Evolutionary conservation across 2,329 filamentous ascomycete species (phyloP).

Genomic region (Colletotrichum coccodes): DNA sequence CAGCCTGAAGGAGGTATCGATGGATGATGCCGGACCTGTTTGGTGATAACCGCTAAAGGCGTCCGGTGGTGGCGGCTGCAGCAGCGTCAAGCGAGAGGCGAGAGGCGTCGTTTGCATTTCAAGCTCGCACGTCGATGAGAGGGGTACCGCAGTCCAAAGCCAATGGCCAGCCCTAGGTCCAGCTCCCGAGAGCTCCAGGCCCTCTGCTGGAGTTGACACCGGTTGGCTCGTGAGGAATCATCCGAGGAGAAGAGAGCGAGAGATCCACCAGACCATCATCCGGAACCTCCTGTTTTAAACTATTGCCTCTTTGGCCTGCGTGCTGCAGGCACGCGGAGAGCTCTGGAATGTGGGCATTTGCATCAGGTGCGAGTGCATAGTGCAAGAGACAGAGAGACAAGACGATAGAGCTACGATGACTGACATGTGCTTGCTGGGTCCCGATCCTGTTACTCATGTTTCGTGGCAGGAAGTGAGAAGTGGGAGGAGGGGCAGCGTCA

Average conservation of each 20-base stretch:
- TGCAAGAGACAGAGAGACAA: not conserved
- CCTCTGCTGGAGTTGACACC: not conserved
- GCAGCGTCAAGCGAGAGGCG: conserved; percentile 27
- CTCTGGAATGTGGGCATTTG: conserved; percentile 24
- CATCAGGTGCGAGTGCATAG: conserved; percentile 5
- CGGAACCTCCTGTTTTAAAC: conserved; percentile 31
- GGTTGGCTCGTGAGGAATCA: not conserved
- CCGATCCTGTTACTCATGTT: not conserved
- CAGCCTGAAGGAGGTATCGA: not conserved
- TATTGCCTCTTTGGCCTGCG: conserved; percentile 15
- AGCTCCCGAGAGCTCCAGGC: not conserved
- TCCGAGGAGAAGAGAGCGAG: not conserved
- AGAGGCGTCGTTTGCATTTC: conserved; percentile 1
- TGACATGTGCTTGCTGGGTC: not conserved
- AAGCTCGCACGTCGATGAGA: conserved; percentile 12
- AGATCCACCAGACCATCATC: conserved; percentile 8
- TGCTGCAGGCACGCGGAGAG: conserved; percentile 26
- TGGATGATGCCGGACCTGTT: conserved; percentile 4
- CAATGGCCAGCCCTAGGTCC: not conserved
- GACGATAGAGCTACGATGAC: not conserved
- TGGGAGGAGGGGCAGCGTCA: not conserved
- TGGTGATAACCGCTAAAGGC: conserved; percentile 16
- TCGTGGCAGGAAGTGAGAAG: not conserved
- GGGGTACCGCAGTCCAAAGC: not conserved
- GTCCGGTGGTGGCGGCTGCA: conserved; percentile 32